Evolutionary conservation across 73 alveolate genomes (phyloP).

Genomic region (Symbiodinium pilosum): DNA sequence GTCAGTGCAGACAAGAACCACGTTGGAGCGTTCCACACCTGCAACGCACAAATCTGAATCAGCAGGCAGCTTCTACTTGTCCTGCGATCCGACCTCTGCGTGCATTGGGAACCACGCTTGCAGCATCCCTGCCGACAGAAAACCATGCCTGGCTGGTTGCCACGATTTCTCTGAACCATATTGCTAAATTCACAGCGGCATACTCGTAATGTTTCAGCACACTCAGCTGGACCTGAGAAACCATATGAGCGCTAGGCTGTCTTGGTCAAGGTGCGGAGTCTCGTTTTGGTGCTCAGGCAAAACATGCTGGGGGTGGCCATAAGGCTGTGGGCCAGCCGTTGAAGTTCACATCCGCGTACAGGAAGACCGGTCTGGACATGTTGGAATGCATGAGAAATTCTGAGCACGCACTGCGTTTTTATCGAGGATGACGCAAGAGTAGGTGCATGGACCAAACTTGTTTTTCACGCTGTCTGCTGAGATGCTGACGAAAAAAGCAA

Average conservation of each 20-base stretch:
- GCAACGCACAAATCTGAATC: too few relatives aligned
- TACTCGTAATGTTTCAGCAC: too few relatives aligned
- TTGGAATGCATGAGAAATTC: too few relatives aligned
- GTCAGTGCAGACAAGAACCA: constrained; percentile 86
- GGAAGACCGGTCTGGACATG: constrained; percentile 30
- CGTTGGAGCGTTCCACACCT: constrained; percentile 92
- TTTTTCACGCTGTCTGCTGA: neutral
- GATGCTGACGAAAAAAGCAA: constrained; percentile 43
- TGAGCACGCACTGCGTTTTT: too few relatives aligned
- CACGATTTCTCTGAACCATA: too few relatives aligned
- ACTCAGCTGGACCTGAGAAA: too few relatives aligned
- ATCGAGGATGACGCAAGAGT: too few relatives aligned
- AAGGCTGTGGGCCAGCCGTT: constrained; percentile 84
- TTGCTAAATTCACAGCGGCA: too few relatives aligned
- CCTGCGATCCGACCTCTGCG: constrained; percentile 38
- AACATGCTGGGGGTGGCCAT: neutral
- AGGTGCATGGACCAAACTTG: neutral
- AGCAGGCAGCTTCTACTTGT: neutral
- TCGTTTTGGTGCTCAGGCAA: too few relatives aligned
- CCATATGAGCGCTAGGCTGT: too few relatives aligned
- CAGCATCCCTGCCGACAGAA: constrained; percentile 70
- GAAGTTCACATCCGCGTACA: constrained; percentile 71
- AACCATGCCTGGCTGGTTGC: constrained; percentile 38
- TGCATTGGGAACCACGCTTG: constrained; percentile 94
- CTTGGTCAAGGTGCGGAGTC: too few relatives aligned